Conservation (phyloP, 805 yeast genomes). For the Kodamaea restingae region DNA sequence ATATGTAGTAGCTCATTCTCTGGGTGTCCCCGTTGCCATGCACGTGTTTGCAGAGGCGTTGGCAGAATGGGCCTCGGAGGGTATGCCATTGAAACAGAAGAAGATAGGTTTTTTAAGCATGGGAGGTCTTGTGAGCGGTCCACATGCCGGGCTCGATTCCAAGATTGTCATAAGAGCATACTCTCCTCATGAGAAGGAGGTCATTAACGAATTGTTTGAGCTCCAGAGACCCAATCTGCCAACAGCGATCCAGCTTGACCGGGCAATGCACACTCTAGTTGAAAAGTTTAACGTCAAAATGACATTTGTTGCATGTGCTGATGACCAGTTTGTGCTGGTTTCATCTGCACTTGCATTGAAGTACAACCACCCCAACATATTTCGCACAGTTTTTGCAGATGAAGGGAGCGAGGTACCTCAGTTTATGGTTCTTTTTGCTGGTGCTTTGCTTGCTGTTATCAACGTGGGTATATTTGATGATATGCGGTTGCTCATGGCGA, state of each 20-base stretch:
- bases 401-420: conserved; percentile 19
- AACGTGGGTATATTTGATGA: conserved; percentile 33
- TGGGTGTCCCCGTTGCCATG: conserved; percentile 31
- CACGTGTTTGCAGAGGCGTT: conserved; percentile 23
- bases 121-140: conserved; percentile 34
- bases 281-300: conserved; percentile 20
- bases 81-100: conserved; percentile 11
- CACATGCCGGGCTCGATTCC: conserved; percentile 18
- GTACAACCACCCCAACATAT: conserved; percentile 36
- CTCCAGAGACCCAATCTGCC: conserved; percentile 21
- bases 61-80: conserved; percentile 2
- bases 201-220: conserved; percentile 34
- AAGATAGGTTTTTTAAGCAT: conserved; percentile 34
- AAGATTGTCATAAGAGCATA: conserved; percentile 38
- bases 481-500: conserved; percentile 26
- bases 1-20: conserved; percentile 27
- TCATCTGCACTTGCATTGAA: conserved; percentile 27
- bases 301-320: conserved; percentile 29
- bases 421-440: conserved; percentile 27
- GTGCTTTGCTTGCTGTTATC: conserved; percentile 26
- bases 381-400: conserved; percentile 23
- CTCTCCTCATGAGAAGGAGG: conserved; percentile 32
- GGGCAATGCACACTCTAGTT: conserved; percentile 17
- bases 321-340: conserved; percentile 38
- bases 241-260: conserved; percentile 16